phyloP scores from a whole-genome alignment of 164 flowering plant genomes.

The Vitis rotundifolia region DNA sequence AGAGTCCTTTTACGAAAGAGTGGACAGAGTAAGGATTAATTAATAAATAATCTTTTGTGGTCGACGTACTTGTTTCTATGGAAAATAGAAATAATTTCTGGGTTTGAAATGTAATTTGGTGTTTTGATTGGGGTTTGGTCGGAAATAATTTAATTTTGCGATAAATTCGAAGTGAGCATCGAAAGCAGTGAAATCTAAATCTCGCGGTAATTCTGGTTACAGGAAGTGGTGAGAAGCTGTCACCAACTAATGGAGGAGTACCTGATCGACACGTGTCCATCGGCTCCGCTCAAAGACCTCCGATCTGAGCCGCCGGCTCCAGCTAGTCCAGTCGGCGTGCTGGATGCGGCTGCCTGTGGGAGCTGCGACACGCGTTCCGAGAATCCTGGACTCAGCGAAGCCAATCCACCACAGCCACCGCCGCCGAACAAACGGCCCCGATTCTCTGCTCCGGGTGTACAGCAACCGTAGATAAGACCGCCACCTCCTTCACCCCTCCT shows the following conservation, averaged over 20 bases:
- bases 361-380: constrained; percentile 53
- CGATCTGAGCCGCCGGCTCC: constrained; percentile 33
- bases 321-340: constrained; percentile 57
- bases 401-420: constrained; percentile 20
- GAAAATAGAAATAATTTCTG: not conserved
- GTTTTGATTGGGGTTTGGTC: not conserved
- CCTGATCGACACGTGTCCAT: constrained; percentile 58
- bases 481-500: not conserved
- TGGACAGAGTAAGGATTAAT: constrained; percentile 35
- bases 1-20: constrained; percentile 23
- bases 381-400: constrained; percentile 16
- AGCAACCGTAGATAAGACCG: constrained; percentile 29
- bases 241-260: constrained; percentile 65
- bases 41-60: not conserved
- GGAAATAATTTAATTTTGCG: constrained; percentile 12
- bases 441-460: constrained; percentile 37
- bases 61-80: no score
- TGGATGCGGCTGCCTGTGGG: constrained; percentile 63
- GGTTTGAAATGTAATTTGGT: not conserved
- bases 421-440: constrained; percentile 37
- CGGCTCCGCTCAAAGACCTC: constrained; percentile 15
- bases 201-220: constrained; percentile 3
- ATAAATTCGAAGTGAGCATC: constrained; percentile 9
- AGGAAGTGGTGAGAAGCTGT: constrained; percentile 70
- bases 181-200: constrained; percentile 21